Evolutionary conservation across 352 stramenopile species (phyloP), one percentile per base, ranked within the genome.

Genomic region (Pythium myriotylum): DNA sequence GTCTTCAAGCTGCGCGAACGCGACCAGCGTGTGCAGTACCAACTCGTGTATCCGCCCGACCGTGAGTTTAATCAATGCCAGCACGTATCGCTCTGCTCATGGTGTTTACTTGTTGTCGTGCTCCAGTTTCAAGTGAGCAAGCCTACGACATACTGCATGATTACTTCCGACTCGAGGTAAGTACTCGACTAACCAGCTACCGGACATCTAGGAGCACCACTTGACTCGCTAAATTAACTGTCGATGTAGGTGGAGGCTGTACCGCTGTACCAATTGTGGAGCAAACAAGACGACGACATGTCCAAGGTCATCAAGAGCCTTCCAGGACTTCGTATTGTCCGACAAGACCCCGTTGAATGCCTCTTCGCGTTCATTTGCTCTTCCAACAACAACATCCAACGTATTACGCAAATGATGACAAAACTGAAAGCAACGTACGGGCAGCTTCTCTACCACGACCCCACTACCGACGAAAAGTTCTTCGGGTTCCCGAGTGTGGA

Each of bases 311-410:
- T 87, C 13, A 58, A 62, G 37, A 73, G 66, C 14, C 79, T 98
- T 39, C 86, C 82, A 26, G 92, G 92, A 6, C 84, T 97, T 14
- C 73, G 92, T 24, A 84, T 97, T 22, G 47, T 98, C 14, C 61
- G 88, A 10, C 95, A 98, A 68, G 84, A 98, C 73, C 92, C 92
- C 8, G 75, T 93, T 43, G 94, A 98, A 72, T 98, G 92, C 71
- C 72, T 98, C 9, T 85, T 98, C 62, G 97, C 86, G 35, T 99
- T 98, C 68, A 97, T 99, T 51, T 98, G 91, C 65, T 97, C 84
- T 12, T 96, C 80, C 52, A 98, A 98, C 77, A 99, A 99, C 75
- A 98, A 98, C 69, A 98, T 99, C 67, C 70, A 83, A 20, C 67
- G 95, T 22, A 98, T 99, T 65, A 87, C 79, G 10, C 81, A 92